Evolutionary conservation across 2,329 filamentous ascomycete genomes (phyloP), one percentile per base, ranked within the genome.

Genomic region (Penicillium sclerotigenum): DNA sequence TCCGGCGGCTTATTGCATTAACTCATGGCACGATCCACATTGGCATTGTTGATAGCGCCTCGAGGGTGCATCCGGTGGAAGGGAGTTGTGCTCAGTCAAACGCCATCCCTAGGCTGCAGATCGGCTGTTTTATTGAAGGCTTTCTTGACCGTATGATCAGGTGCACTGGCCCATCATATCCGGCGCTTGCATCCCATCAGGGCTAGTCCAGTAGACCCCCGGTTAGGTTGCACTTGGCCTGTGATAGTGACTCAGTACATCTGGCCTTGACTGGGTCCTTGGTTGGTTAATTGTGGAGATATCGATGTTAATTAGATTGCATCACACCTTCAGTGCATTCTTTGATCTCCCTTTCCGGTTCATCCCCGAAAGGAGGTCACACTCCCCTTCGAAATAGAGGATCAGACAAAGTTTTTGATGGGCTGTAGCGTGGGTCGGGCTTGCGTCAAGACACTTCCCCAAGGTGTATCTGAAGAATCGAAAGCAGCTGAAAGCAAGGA

Each of bases 401-500:
- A 40, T 47, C 36, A 20, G 38, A 55, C 31, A 56, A 38, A 18
- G 51, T 43, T 47, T 47, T 42, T 56, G 52, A 57, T 28, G 51
- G 34, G 51, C 53, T 47, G 37, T n/a, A 59, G 40, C 48, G 47
- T 49, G 54, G 42, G 33, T 46, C 52, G 24, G 36, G 40, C 24
- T 34, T 48, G 48, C 33, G n/a, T 24, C 7, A 45, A 45, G 20
- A 43, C 5, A 43, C 38, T 24, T 50, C 41, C 49, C 38, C 49
- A 40, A 31, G 34, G 45, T 42, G 52, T 29, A 40, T 29, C n/a
- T 46, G 28, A 29, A 26, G 18, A 24, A 34, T 24, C 29, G 22
- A 13, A 34, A 38, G 26, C 38, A 55, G 60, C 58, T 60, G 56
- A 59, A 54, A 36, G 48, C 14, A 57, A 53, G 54, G 49, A 54